Conservation (phyloP, 371 early-diverging fungal species). For the Encephalitozoon intestinalis region DNA sequence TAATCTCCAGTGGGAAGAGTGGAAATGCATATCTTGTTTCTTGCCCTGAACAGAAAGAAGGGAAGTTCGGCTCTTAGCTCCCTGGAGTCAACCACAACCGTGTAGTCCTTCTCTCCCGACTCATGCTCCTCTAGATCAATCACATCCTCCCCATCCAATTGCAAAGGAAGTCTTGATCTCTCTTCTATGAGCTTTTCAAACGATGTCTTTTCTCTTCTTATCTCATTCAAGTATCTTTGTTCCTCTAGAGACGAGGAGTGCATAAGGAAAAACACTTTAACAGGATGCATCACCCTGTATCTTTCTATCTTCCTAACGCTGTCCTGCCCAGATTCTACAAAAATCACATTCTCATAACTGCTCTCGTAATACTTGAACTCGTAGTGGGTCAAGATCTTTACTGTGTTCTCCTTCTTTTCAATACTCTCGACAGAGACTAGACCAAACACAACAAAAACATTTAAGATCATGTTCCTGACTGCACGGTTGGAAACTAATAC, state of each 20-base stretch:
- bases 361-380: neutral
- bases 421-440: neutral
- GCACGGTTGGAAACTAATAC: constrained; percentile 16
- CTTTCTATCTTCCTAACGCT: constrained; percentile 38
- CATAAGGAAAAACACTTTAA: constrained; percentile 21
- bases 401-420: neutral
- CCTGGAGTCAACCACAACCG: constrained; percentile 76
- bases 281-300: neutral
- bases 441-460: neutral
- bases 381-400: neutral
- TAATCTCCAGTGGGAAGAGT: constrained; percentile 89
- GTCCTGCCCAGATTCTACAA: constrained; percentile 25
- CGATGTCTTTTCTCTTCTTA: constrained; percentile 76
- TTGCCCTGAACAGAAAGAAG: constrained; percentile 70
- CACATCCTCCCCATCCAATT: constrained; percentile 1
- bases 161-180: constrained; percentile 61
- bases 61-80: constrained; percentile 85
- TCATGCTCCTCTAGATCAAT: constrained; percentile 21
- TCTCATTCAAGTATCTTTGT: constrained; percentile 71
- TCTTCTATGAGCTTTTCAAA: constrained; percentile 82
- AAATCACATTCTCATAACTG: constrained; percentile 21
- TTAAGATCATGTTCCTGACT: neutral
- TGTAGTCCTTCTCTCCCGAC: neutral
- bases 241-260: constrained; percentile 78
- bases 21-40: constrained; percentile 69